Percentiles rank a stretch among this genome's conserved stretches.
Evolutionary conservation across 1,139 yeast species (phyloP).

Genomic region (Groenewaldozyma auringiensis): DNA sequence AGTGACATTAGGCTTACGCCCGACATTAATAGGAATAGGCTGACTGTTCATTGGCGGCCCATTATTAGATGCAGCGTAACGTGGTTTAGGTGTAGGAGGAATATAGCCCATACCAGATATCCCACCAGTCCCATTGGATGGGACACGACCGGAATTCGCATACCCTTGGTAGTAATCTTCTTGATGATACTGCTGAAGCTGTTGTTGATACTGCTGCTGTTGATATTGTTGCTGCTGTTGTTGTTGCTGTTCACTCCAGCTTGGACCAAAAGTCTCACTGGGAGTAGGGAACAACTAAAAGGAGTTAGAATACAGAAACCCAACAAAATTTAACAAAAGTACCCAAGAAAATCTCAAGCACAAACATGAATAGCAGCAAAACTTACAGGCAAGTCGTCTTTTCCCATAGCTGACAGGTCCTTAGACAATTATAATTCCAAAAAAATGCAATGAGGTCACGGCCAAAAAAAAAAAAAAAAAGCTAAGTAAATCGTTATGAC

Average conservation of each 20-base stretch:
- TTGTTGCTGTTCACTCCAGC: neutral
- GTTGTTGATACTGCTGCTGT: neutral
- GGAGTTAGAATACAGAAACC: neutral
- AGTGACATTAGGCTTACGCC: neutral
- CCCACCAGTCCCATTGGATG: too few relatives aligned
- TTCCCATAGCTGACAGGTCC: too few relatives aligned
- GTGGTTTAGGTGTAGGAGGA: neutral
- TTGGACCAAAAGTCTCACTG: conserved; percentile 2
- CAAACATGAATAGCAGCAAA: neutral
- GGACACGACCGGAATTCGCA: too few relatives aligned
- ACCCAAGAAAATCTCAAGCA: neutral
- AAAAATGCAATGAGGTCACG: neutral
- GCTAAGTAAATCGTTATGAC: too few relatives aligned
- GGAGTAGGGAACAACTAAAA: neutral
- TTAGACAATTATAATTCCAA: too few relatives aligned
- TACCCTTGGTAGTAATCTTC: too few relatives aligned
- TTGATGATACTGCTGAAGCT: neutral
- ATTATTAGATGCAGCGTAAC: neutral
- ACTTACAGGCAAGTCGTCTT: conserved; percentile 24
- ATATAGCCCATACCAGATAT: neutral
- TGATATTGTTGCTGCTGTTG: neutral
- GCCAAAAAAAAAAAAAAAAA: too few relatives aligned
- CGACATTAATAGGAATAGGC: neutral
- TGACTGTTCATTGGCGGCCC: neutral
- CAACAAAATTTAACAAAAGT: neutral